These are phyloP conservation scores for Porphyrellus cyaneotinctus DNA, from an alignment of 768 basidiomycete species.

Conservation along the genomic window DNA sequence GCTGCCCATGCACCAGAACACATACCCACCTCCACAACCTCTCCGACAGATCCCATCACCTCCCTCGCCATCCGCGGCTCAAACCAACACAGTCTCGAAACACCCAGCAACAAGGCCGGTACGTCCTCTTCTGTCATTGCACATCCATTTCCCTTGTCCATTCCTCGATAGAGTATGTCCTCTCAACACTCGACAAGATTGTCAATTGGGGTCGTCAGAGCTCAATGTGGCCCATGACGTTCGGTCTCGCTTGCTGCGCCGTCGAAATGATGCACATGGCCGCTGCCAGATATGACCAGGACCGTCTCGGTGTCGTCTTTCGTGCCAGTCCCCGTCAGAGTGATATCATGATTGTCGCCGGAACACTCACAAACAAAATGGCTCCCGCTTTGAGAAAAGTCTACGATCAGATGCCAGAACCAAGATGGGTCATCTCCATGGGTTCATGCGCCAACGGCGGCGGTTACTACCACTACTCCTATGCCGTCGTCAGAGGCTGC, in stretches of 20 bases:
- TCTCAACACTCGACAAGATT: conserved; percentile 94
- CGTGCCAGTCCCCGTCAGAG: conserved; percentile 98
- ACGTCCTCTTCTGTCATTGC: conserved; percentile 18
- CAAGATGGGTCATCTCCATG: conserved; percentile 99
- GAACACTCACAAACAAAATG: conserved; percentile 99
- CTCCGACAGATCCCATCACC: conserved; percentile 55
- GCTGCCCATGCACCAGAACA: conserved; percentile 39
- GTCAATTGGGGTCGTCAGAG: conserved; percentile 97
- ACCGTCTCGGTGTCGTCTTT: conserved; percentile 95
- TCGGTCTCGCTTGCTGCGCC: conserved; percentile 96
- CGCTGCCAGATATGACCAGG: conserved; percentile 97
- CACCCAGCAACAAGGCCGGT: conserved; percentile 89
- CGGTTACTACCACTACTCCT: conserved; percentile 97
- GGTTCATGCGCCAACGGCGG: conserved; percentile 99
- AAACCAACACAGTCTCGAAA: conserved; percentile 82
- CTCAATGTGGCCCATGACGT: conserved; percentile 99
- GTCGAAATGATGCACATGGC: conserved; percentile 99
- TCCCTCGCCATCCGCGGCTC: conserved; percentile 71
- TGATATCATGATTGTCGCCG: conserved; percentile 99
- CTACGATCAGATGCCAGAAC: conserved; percentile 98
- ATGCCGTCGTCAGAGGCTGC: conserved; percentile 97
- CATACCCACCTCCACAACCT: conserved; percentile 42
- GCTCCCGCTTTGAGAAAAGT: conserved; percentile 96
- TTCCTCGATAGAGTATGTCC: conserved; percentile 74
- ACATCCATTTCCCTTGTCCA: not conserved